Conservation (phyloP, 345 rosid species). For the Eucalyptus caleyi region DNA sequence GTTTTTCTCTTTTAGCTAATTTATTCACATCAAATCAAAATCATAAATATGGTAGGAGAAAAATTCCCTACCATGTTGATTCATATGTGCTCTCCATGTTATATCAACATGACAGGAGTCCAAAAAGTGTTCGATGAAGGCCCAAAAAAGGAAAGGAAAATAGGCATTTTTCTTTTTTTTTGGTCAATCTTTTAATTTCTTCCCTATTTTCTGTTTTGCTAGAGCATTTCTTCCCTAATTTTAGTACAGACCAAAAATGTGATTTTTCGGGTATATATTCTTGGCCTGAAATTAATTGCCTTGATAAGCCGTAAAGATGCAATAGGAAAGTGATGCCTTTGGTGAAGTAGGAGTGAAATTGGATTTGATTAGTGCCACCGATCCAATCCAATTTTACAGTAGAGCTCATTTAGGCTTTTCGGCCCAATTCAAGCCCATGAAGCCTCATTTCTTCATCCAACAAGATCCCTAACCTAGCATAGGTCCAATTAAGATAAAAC, state of each 20-base stretch:
- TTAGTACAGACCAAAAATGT: neutral
- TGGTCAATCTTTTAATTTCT: neutral
- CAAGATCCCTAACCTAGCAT: neutral
- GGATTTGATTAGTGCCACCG: neutral
- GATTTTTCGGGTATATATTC: neutral
- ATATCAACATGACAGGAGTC: neutral
- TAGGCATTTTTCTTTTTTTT: neutral
- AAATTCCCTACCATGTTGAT: neutral
- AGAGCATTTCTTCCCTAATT: neutral
- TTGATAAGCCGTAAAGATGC: neutral
- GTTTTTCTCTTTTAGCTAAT: neutral
- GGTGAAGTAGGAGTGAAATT: neutral
- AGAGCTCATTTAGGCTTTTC: neutral
- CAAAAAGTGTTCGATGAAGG: too few relatives aligned
- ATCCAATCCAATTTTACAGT: neutral
- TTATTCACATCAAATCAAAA: neutral
- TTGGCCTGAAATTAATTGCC: neutral
- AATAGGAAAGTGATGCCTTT: neutral
- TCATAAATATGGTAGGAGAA: neutral
- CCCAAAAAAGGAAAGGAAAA: neutral
- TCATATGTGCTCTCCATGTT: neutral
- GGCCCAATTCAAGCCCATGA: neutral
- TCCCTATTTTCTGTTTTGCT: neutral
- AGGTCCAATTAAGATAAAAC: neutral
- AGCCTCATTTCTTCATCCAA: neutral